A percentile compares a stretch with the other conserved stretches of the same genome.
phyloP scores from a whole-genome alignment of 345 rosid genomes.

The Excoecaria cochinchinensis region DNA sequence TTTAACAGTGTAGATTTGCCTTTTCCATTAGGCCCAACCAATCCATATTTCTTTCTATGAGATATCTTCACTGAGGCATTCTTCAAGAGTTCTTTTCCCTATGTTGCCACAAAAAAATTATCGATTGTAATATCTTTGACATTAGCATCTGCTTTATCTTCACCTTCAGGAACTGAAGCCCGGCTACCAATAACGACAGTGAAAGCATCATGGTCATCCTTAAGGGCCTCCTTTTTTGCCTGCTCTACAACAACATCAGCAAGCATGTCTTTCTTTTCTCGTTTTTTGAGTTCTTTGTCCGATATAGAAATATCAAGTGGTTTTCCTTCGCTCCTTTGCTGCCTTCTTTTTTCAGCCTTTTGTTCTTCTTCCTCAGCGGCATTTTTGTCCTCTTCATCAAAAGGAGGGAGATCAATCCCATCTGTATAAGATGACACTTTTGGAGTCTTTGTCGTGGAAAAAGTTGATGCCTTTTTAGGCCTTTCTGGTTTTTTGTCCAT shows the following conservation, averaged over 20 bases:
- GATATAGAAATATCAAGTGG: conserved; percentile 55
- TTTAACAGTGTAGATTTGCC: conserved; percentile 95
- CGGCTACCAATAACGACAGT: conserved; percentile 90
- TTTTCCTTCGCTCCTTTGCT: conserved; percentile 50
- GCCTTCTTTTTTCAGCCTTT: conserved; percentile 39
- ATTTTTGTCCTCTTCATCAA: conserved; percentile 71
- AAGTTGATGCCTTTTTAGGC: conserved; percentile 64
- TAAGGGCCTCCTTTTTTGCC: conserved; percentile 79
- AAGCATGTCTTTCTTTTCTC: conserved; percentile 66
- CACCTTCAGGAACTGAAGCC: conserved; percentile 84
- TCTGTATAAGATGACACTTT: conserved; percentile 67
- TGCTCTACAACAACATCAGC: conserved; percentile 52
- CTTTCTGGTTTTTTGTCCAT: conserved; percentile 82
- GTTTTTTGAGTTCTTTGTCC: conserved; percentile 80
- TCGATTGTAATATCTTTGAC: conserved; percentile 81
- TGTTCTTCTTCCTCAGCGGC: conserved; percentile 48
- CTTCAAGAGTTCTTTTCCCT: conserved; percentile 90
- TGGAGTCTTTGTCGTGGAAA: conserved; percentile 50
- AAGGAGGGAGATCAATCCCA: conserved; percentile 84
- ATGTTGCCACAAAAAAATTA: conserved; percentile 87
- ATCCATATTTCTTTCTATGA: conserved; percentile 92
- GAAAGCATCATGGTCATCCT: conserved; percentile 91
- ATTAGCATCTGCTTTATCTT: conserved; percentile 82
- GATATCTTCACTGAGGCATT: conserved; percentile 85
- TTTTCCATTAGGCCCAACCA: conserved; percentile 94